A percentile compares a stretch with the other conserved stretches of the same genome.
These are phyloP conservation scores for Tephrocybe rancida DNA, from an alignment of 768 basidiomycete genomes.

Conservation along the genomic window DNA sequence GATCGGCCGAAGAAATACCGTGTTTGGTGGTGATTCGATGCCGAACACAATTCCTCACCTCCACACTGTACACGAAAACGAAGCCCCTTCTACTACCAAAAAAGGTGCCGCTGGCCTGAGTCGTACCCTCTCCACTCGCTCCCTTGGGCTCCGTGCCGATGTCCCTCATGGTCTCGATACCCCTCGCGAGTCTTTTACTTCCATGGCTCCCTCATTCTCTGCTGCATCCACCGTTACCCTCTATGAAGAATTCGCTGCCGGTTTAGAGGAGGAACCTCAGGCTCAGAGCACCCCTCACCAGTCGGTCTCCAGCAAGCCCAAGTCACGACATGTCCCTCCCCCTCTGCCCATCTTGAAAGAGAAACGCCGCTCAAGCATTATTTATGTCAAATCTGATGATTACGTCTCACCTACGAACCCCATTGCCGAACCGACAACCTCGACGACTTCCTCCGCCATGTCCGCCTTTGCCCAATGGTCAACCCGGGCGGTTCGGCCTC, in stretches of 20 bases:
- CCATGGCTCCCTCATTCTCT: slow-evolving; percentile 43
- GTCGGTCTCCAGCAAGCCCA: slow-evolving; percentile 36
- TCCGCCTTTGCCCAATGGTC: slow-evolving; percentile 48
- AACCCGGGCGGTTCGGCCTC: slow-evolving; percentile 51
- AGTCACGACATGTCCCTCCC: slow-evolving; percentile 32
- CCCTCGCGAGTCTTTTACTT: slow-evolving; percentile 52
- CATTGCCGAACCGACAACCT: slow-evolving; percentile 18
- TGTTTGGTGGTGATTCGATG: slow-evolving; percentile 44
- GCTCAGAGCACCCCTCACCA: slow-evolving; percentile 71
- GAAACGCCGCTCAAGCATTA: slow-evolving; percentile 58
- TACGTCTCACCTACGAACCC: slow-evolving; percentile 25
- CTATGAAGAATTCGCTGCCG: slow-evolving; percentile 56
- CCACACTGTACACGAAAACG: slow-evolving; percentile 43
- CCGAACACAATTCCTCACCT: slow-evolving; percentile 35
- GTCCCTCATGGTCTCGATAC: slow-evolving; percentile 51
- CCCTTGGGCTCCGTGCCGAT: slow-evolving; percentile 50
- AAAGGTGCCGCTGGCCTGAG: slow-evolving; percentile 19
- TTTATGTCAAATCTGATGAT: slow-evolving; percentile 66
- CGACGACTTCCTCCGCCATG: slow-evolving; percentile 30
- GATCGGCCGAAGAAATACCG: slow-evolving; percentile 46
- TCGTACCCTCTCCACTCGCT: slow-evolving; percentile 45
- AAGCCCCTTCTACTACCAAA: slow-evolving; percentile 13
- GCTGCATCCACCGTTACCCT: slow-evolving; percentile 64
- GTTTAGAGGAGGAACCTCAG: slow-evolving; percentile 46
- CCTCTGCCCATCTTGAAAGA: slow-evolving; percentile 37